Percentiles rank a stretch among this genome's conserved stretches.
Evolutionary conservation across 2,329 filamentous ascomycete genomes (phyloP).

Genomic region (Xylariaceae sp.): DNA sequence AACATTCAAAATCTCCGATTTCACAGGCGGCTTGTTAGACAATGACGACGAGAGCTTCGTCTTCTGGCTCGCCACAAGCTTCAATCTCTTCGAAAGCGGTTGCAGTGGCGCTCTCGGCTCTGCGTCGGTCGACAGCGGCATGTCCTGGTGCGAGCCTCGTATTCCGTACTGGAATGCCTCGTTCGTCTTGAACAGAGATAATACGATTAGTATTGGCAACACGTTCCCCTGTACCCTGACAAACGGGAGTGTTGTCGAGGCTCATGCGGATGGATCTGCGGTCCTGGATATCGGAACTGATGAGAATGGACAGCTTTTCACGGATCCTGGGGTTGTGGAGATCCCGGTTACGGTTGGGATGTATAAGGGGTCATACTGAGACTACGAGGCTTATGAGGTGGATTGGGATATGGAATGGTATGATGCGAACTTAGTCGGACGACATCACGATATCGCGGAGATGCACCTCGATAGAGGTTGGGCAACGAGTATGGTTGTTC

Average conservation of each 20-base stretch:
- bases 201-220: slow-evolving; percentile 14
- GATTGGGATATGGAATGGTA: too few relatives aligned
- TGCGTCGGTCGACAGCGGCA: slow-evolving; percentile 13
- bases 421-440: too few relatives aligned
- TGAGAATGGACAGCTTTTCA: slow-evolving; percentile 10
- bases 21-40: slow-evolving; percentile 15
- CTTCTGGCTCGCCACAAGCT: slow-evolving; percentile 19
- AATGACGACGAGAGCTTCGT: slow-evolving; percentile 19
- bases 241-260: slow-evolving; percentile 11
- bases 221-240: slow-evolving; percentile 14
- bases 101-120: slow-evolving; percentile 15
- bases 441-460: too few relatives aligned
- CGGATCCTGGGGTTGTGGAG: slow-evolving; percentile 1
- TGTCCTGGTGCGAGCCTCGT: slow-evolving; percentile 16
- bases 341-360: slow-evolving; percentile 10
- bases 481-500: too few relatives aligned
- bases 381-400: too few relatives aligned
- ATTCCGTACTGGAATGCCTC: slow-evolving; percentile 20
- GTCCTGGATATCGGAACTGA: slow-evolving; percentile 1
- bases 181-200: slow-evolving; percentile 14
- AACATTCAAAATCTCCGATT: slow-evolving; percentile 14
- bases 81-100: slow-evolving; percentile 18
- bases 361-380: too few relatives aligned
- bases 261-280: slow-evolving; percentile 14
- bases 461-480: too few relatives aligned